Conservation (phyloP, 192 early-diverging fungal species). For the Rhizophlyctis rosea region DNA sequence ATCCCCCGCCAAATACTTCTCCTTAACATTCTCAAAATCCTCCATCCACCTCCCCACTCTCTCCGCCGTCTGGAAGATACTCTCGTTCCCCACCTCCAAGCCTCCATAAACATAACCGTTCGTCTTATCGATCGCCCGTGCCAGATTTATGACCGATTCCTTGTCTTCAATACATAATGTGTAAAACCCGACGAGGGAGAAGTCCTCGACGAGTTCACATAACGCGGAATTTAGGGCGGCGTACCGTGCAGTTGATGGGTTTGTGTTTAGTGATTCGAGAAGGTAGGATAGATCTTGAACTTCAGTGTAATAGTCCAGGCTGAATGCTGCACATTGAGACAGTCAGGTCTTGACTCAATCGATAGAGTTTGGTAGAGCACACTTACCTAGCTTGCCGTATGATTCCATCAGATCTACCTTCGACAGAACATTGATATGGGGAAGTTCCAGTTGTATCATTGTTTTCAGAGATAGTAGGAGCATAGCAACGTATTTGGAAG, state of each 20-base stretch:
- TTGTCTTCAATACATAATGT: conserved; percentile 86
- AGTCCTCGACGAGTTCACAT: conserved; percentile 90
- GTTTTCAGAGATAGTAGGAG: conserved; percentile 80
- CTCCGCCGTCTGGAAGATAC: background rate
- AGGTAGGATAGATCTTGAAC: conserved; percentile 87
- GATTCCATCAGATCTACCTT: conserved; percentile 58
- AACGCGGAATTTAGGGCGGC: conserved; percentile 75
- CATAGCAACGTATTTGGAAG: conserved; percentile 89
- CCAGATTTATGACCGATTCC: conserved; percentile 71
- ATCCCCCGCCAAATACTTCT: background rate
- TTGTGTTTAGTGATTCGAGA: conserved; percentile 70
- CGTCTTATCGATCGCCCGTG: conserved; percentile 82
- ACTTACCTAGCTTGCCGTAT: conserved; percentile 61
- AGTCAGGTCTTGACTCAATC: background rate
- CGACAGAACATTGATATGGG: conserved; percentile 54
- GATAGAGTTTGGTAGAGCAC: background rate
- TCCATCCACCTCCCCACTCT: background rate
- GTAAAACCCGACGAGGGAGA: conserved; percentile 85
- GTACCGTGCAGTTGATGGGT: conserved; percentile 61
- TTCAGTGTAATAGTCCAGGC: conserved; percentile 92
- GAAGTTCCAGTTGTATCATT: conserved; percentile 57
- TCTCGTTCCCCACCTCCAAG: background rate
- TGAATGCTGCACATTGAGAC: conserved; percentile 57
- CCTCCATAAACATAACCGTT: conserved; percentile 64
- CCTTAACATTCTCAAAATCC: background rate